Base-by-base conservation (phyloP, 331 rosid genomes). In the Pyracantha coccinea region DNA sequence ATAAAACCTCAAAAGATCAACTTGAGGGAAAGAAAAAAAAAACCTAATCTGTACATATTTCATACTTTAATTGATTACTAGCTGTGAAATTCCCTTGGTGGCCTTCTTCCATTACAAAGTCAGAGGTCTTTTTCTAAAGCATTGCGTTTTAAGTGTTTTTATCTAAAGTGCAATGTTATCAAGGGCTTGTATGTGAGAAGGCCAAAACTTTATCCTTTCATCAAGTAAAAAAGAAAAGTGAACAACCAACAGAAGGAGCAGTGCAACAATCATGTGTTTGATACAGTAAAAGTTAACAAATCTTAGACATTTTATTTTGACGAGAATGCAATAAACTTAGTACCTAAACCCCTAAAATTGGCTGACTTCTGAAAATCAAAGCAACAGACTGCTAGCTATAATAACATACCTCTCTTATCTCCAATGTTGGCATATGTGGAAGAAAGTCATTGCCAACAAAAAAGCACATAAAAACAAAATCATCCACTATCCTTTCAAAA, bases 341-440 rank as follows among this genome's bases (percentile, higher is more conserved):
- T 32, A 24, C 20, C 45, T 20, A 54, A 55, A 32, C 32, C 65
- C 44, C 21, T 29, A 71, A 31, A 53, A n/a, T 60, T 19, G 33
- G 32, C 27, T 14, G 23, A 75, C 33, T 64, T 70, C 17, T 35
- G 55, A 72, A 75, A 68, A 76, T 44, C 59, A 60, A 76, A 74
- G 66, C 54, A 80, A 72, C 69, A 72, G 41, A 53, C 66, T 76
- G 54, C 66, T 81, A 50, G 25, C 72, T 65, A 41, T 1, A 78
- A 55, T 69, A 68, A 77, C 88, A 29, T 92, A 92, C 98, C 98
- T 92, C 98, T 71, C 98, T 86, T 74, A 92, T 92, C 90, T 92
- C 98, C 82, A 92, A 84, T 54, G 98, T 92, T 25, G 98, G 98
- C 98, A 92, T 92, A 78, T 90, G 98, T 31, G 98, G 98, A 84